phyloP scores from a whole-genome alignment of 176 grass and related monocot genomes.

The Oryza meyeriana region DNA sequence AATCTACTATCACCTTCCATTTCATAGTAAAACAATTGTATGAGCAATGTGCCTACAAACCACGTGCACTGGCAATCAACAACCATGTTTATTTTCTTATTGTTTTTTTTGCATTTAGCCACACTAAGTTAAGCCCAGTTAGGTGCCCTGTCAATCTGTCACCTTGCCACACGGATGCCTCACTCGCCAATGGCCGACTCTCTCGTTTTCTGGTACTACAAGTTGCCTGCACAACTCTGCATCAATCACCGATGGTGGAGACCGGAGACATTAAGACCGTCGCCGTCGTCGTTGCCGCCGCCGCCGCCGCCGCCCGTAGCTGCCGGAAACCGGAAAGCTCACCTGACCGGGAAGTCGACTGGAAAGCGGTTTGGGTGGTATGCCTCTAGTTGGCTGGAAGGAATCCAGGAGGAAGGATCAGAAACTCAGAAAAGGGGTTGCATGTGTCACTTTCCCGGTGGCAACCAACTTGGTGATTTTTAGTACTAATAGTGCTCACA shows the following conservation, averaged over 20 bases:
- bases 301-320: not conserved
- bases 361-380: conserved; percentile 29
- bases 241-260: not conserved
- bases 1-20: too few species aligned
- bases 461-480: conserved; percentile 17
- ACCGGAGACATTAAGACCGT: not conserved
- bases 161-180: not conserved
- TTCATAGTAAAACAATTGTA: too few species aligned
- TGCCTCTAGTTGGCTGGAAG: conserved; percentile 7
- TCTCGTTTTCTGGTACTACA: not conserved
- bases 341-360: not conserved
- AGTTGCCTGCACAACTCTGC: not conserved
- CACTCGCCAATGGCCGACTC: not conserved
- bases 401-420: conserved; percentile 8
- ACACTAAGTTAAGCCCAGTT: not conserved
- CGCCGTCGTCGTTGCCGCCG: not conserved
- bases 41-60: too few species aligned
- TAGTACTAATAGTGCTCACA: conserved; percentile 1
- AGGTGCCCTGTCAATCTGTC: conserved; percentile 3
- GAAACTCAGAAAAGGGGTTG: not conserved
- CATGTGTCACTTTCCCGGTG: conserved; percentile 11
- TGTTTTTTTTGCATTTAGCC: not conserved
- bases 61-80: not conserved
- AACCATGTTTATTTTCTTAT: not conserved
- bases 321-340: not conserved